A percentile compares a stretch with the other conserved stretches of the same genome.
Evolutionary conservation across 2,329 filamentous ascomycete species (phyloP).

Genomic region (Ilyonectria sp.): DNA sequence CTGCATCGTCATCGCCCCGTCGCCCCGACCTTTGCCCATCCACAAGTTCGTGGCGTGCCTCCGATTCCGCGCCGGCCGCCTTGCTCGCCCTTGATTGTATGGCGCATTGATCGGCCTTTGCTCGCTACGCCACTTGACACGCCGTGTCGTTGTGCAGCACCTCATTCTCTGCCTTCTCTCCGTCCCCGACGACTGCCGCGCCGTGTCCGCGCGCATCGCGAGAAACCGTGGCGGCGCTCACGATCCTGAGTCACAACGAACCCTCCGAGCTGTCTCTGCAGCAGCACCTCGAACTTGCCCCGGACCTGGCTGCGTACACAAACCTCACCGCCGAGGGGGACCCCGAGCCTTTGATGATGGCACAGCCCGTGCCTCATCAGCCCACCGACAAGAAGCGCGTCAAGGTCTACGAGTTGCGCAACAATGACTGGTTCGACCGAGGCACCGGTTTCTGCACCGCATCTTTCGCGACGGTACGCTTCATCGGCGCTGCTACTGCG

Average conservation of each 20-base stretch:
- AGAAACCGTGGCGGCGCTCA: conserved; percentile 71
- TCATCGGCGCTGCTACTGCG: conserved; percentile 26
- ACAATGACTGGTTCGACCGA: conserved; percentile 99
- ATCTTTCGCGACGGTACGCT: conserved; percentile 78
- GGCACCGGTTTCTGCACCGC: conserved; percentile 96
- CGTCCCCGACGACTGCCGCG: conserved; percentile 43
- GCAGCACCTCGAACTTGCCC: conserved; percentile 71
- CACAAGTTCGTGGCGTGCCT: conserved; percentile 43
- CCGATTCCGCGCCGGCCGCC: conserved; percentile 39
- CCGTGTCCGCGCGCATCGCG: conserved; percentile 49
- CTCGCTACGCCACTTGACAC: conserved; percentile 40
- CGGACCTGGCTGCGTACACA: conserved; percentile 66
- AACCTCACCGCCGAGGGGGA: conserved; percentile 67
- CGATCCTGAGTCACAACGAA: conserved; percentile 67
- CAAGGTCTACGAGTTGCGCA: conserved; percentile 98
- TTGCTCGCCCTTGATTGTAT: conserved; percentile 46
- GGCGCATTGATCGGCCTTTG: conserved; percentile 51
- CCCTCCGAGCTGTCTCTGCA: conserved; percentile 70
- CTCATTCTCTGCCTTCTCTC: conserved; percentile 21
- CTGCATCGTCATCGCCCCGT: conserved; percentile 24
- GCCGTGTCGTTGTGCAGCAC: conserved; percentile 40
- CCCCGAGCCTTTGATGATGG: conserved; percentile 77
- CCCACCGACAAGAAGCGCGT: conserved; percentile 82
- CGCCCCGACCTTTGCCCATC: conserved; percentile 37
- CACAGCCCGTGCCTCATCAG: conserved; percentile 79